Base-by-base conservation (phyloP, 2,329 filamentous ascomycete species). In the Hymenoscyphus occultus region DNA sequence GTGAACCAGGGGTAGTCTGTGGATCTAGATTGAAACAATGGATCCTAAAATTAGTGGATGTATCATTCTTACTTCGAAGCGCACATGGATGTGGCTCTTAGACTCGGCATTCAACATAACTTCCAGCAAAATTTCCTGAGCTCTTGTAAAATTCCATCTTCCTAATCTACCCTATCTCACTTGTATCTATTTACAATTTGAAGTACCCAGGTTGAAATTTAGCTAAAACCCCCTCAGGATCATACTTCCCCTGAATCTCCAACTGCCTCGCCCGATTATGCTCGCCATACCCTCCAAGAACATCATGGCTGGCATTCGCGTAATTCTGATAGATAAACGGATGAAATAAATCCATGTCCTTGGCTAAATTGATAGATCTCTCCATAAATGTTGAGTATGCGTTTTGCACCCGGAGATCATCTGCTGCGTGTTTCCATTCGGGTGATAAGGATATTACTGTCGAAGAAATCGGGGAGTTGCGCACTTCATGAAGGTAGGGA, bases 381-480 rank as follows among this genome's bases (percentile, higher is more conserved):
- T 59, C 57, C 57, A 59, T 59, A 35, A 59, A 59, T 22, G 22
- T 10, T 19, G 31, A 13, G 12, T 39, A 39, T 40, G 19, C 57
- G 19, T 14, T 40, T 14, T 59, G 57, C 4, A 59, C 57, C 2
- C 31, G 31, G 12, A 39, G 16, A 39, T 42, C 57, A 13, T 59
- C 57, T 22, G 35, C 57, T 13, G 57, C 57, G 39, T 59, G 3
- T 14, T 22, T 32, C 57, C 57, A 59, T 40, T 59, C 19, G n/a
- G 57, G 57, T 14, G 39, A 22, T 14, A 59, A 12, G 35, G 57
- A 59, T 16, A 59, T 6, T 3, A 59, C 39, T 59, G 13, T 39
- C 22, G 7, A n/a, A 40, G 5, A 19, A 13, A 5, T 5, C 9
- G 9, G 45, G 12, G n/a, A 22, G 16, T 51, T 22, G 45, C 7